Conservation (phyloP, 176 grass and related monocot genomes). For the Musa beccarii region DNA sequence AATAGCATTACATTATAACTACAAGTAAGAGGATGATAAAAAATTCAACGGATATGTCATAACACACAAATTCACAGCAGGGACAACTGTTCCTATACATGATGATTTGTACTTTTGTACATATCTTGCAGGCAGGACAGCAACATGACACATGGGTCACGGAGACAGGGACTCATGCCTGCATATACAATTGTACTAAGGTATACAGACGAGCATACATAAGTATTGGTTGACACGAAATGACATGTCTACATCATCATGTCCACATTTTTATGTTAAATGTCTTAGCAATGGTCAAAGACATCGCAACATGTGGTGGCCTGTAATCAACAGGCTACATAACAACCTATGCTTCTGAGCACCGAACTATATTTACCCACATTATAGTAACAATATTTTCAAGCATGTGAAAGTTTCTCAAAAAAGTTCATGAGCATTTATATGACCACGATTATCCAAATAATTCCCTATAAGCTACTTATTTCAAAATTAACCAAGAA, state of each 20-base stretch:
- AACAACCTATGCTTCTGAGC: no score
- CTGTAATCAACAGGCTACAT: no score
- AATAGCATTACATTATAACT: background rate
- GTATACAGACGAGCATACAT: no score
- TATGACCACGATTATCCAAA: background rate
- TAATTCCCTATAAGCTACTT: background rate
- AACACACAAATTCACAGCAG: background rate
- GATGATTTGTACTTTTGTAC: background rate
- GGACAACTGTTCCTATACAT: background rate
- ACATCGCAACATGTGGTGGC: no score
- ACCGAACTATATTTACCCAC: no score
- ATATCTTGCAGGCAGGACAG: background rate
- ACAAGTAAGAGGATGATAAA: no score
- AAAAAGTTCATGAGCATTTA: background rate
- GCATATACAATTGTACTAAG: background rate
- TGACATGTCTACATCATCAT: no score
- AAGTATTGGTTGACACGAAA: no score
- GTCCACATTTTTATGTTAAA: no score
- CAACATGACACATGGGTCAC: background rate
- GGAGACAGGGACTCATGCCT: background rate
- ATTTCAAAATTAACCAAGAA: background rate
- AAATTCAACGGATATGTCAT: background rate
- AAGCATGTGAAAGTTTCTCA: background rate
- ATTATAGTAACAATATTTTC: background rate
- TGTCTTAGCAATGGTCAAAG: no score